Base-by-base conservation (phyloP, 345 rosid genomes). In the Tarenaya hassleriana region DNA sequence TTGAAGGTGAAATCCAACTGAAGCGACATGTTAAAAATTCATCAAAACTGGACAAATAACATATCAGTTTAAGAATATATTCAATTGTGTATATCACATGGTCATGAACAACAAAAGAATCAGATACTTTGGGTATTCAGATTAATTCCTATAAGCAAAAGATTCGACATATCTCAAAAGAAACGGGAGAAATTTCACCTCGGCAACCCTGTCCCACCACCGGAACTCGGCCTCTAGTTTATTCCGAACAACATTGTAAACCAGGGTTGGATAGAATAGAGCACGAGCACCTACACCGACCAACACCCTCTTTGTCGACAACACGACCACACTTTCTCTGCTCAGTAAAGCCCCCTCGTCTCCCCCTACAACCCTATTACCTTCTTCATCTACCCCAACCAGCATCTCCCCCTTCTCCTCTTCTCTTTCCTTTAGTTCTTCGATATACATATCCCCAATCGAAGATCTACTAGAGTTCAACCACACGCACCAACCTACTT, bases 231-330 rank as follows among this genome's bases (percentile, higher is more conserved):
- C 3, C 77, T 88, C 83, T 34, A 83, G 50, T 80, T 70, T 86
- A 70, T 92, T 92, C 77, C 98, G 83, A 49, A 92, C 85, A 68
- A 88, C 87, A 74, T 92, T 92, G 76, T 88, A 92, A 34, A 85
- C 31, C 67, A 92, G 49, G 7, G 98, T 92, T 0, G 97, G 95
- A 67, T 88, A 92, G 68, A 88, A 92, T 75, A 92, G 62, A 0
- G 84, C 86, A 55, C 98, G 86, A 52, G 98, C 97, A 10, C 98
- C 97, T 11, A 80, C 95, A 66, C 98, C 98, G 24, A 92, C 61
- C 59, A 92, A 73, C 32, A 73, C 79, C 75, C 76, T 75, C 79
- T 83, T 92, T 8, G 79, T 76, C 24, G 71, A 72, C 24, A 55
- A 41, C 37, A 67, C 72, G 41, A 64, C 20, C 44, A 68, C 62